Evolutionary conservation across 2,329 filamentous ascomycete species (phyloP), one percentile per base, ranked within the genome.

Genomic region (Alternaria incomplexa): DNA sequence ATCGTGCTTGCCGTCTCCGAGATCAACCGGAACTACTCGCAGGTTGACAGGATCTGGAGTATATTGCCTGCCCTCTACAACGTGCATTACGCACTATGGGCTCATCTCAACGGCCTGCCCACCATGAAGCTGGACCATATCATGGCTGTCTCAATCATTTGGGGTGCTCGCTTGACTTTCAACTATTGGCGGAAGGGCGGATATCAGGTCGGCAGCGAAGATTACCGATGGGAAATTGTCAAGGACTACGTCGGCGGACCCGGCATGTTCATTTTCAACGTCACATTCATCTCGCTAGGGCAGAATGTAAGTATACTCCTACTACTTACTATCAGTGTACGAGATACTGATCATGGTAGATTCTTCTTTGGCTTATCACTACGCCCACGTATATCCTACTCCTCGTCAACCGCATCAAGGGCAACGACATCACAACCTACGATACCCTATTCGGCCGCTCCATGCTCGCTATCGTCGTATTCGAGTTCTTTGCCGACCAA

Each of bases 101-200:
- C 93, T 44, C 90, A 91, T 70, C 74, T 95, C 65, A 87, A 89
- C 46, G 91, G 90, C 2, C 75, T 97, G 1, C 86, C 90, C 6
- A 91, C 91, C 13, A 83, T 87, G 58, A 88, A 90, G 52, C 79
- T 97, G 46, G 90, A 97, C 73, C 88, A 91, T 44, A 84, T 94
- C 30, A 84, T 93, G 61, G 82, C 89, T 2, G 89, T 93, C 71
- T 91, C 89, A 54, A 80, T 86, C 1, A 71, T 94, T 9, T 99
- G 96, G 96, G 92, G 91, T 80, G 91, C 93, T 83, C 91, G 96
- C 11, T 83, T 99, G 80, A 98, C 95, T 3, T 98, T 88, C 85
- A 99, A 99, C 82, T 99, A 97, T 83, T 97, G 92, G 90, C 91
- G 96, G 62, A 97, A 93, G 79, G 96, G 96, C 43, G 96, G 96